Percentiles rank a stretch among this genome's conserved stretches.
Evolutionary conservation across 306 rosid species (phyloP).

Genomic region (Malus sylvestris): DNA sequence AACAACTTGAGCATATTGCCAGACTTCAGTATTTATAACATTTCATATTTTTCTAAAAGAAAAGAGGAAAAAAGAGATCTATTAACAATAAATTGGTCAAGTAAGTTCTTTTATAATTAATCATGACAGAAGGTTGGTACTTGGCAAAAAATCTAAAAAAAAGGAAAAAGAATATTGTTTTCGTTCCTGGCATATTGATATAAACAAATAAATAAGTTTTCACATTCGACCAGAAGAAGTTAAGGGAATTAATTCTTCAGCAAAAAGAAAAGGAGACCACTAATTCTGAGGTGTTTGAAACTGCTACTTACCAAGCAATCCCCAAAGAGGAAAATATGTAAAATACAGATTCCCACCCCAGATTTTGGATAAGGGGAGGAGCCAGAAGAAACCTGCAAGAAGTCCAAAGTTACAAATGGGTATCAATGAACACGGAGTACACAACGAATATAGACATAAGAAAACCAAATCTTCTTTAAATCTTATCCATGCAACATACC

Average conservation of each 20-base stretch:
- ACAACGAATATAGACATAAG: neutral
- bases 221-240: neutral
- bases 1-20: slow-evolving; percentile 9
- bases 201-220: neutral
- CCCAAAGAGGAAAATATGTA: slow-evolving; percentile 76
- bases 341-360: slow-evolving; percentile 94
- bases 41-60: neutral
- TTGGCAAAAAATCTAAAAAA: neutral
- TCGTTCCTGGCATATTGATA: neutral
- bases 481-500: slow-evolving; percentile 38
- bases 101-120: neutral
- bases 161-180: neutral
- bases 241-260: neutral
- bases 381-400: slow-evolving; percentile 82
- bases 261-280: neutral
- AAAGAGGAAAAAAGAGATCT: neutral
- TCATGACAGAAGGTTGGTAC: neutral
- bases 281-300: slow-evolving; percentile 7
- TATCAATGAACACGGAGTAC: neutral
- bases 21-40: slow-evolving; percentile 2
- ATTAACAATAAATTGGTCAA: neutral
- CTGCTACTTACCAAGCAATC: slow-evolving; percentile 68
- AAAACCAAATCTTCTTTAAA: neutral
- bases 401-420: slow-evolving; percentile 18
- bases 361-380: slow-evolving; percentile 81